Conservation (phyloP, 2,329 filamentous ascomycete species). For the Incumbomyces delicatus region DNA sequence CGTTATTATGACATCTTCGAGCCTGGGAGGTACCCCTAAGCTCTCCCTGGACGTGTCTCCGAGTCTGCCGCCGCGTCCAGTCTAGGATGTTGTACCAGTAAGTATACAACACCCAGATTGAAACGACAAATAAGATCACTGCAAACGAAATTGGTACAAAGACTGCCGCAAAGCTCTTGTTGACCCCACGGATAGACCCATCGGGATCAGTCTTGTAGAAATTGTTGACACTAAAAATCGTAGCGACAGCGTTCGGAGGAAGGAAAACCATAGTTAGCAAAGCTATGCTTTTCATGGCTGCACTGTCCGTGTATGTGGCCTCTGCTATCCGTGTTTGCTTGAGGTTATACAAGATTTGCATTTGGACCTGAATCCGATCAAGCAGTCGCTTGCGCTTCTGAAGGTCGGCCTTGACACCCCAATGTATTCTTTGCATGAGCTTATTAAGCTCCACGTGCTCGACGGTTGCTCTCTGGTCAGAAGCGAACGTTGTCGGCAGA, state of each 20-base stretch:
- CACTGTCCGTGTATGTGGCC: constrained; percentile 20
- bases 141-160: neutral
- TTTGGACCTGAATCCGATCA: neutral
- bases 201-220: neutral
- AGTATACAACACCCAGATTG: neutral
- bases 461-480: too few relatives aligned
- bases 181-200: neutral
- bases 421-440: too few relatives aligned
- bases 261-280: constrained; percentile 33
- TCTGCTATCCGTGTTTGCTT: neutral
- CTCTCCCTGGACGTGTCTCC: too few relatives aligned
- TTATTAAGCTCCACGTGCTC: too few relatives aligned
- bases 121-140: neutral
- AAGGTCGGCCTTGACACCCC: too few relatives aligned
- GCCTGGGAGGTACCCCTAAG: too few relatives aligned
- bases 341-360: neutral
- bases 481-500: too few relatives aligned
- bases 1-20: too few relatives aligned
- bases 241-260: constrained; percentile 15
- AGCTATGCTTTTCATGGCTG: constrained; percentile 31
- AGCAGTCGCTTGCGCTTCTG: neutral
- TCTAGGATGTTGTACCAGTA: neutral
- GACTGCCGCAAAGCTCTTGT: neutral
- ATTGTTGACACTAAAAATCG: neutral
- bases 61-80: neutral